Percentiles rank a stretch among this genome's conserved stretches.
Evolutionary conservation across 2,329 filamentous ascomycete species (phyloP).

Genomic region (Sporothrix dimorphospora): DNA sequence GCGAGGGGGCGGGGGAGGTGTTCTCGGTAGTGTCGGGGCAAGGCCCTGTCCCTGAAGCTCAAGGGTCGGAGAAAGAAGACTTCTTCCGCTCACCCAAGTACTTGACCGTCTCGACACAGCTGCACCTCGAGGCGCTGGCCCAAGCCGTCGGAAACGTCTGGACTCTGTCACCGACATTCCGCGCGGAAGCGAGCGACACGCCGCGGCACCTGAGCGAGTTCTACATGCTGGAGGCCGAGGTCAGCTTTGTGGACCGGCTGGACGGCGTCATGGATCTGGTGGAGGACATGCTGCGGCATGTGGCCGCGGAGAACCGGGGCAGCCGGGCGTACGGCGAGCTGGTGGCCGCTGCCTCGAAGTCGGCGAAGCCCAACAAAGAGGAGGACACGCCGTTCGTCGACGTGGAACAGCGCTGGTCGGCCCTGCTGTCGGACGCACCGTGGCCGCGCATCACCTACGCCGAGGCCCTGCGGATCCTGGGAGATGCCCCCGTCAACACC

Average conservation of each 20-base stretch:
- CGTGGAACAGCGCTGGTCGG: constrained; percentile 72
- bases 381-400: constrained; percentile 42
- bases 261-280: constrained; percentile 75
- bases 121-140: constrained; percentile 90
- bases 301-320: constrained; percentile 46
- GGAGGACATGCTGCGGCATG: constrained; percentile 72
- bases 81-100: constrained; percentile 93
- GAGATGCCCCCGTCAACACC: constrained; percentile 50
- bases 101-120: constrained; percentile 89
- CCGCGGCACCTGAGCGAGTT: constrained; percentile 94
- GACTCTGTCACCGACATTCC: constrained; percentile 91
- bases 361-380: constrained; percentile 47
- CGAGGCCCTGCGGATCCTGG: constrained; percentile 72
- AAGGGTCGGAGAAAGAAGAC: constrained; percentile 35
- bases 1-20: constrained; percentile 93
- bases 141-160: constrained; percentile 90
- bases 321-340: constrained; percentile 53
- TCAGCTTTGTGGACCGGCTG: constrained; percentile 75
- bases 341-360: constrained; percentile 41
- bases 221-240: constrained; percentile 96
- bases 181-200: constrained; percentile 91
- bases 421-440: constrained; percentile 54
- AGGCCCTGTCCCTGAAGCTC: background rate
- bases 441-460: constrained; percentile 88
- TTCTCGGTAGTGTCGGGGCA: constrained; percentile 66